These are phyloP conservation scores for Begonia masoniana DNA, from an alignment of 306 rosid species.

Conservation along the genomic window DNA sequence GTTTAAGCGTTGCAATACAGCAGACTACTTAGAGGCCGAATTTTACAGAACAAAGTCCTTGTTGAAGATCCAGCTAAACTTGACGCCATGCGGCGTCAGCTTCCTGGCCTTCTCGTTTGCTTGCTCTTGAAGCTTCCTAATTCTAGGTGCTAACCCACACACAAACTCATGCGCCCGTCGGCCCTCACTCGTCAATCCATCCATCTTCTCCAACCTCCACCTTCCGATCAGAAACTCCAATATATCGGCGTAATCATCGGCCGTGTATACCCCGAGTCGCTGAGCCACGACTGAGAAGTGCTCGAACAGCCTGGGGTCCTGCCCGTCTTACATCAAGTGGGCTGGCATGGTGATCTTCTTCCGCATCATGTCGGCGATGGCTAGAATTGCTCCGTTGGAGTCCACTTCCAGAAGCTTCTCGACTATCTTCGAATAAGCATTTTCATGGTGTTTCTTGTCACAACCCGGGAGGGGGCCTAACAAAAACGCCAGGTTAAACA, in stretches of 20 bases:
- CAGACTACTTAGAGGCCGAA: too few species aligned
- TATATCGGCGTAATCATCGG: constrained; percentile 42
- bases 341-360: constrained; percentile 64
- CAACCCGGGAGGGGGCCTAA: too few species aligned
- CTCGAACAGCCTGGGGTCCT: constrained; percentile 35
- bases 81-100: constrained; percentile 20
- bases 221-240: constrained; percentile 36
- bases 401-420: constrained; percentile 73
- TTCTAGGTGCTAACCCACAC: constrained; percentile 38
- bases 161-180: constrained; percentile 37
- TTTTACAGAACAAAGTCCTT: constrained; percentile 9
- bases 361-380: constrained; percentile 52
- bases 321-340: constrained; percentile 52
- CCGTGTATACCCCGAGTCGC: constrained; percentile 43
- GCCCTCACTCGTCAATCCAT: constrained; percentile 28
- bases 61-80: constrained; percentile 49
- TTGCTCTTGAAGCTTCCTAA: constrained; percentile 41
- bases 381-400: constrained; percentile 29
- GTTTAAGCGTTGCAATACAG: too few species aligned
- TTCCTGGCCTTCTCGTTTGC: constrained; percentile 35
- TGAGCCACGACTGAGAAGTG: constrained; percentile 47
- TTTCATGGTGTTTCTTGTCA: constrained; percentile 59
- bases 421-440: constrained; percentile 33
- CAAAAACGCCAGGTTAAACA: too few species aligned
- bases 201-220: constrained; percentile 50